Conservation (phyloP, 495 filamentous ascomycete genomes). For the Annulohypoxylon nitens region DNA sequence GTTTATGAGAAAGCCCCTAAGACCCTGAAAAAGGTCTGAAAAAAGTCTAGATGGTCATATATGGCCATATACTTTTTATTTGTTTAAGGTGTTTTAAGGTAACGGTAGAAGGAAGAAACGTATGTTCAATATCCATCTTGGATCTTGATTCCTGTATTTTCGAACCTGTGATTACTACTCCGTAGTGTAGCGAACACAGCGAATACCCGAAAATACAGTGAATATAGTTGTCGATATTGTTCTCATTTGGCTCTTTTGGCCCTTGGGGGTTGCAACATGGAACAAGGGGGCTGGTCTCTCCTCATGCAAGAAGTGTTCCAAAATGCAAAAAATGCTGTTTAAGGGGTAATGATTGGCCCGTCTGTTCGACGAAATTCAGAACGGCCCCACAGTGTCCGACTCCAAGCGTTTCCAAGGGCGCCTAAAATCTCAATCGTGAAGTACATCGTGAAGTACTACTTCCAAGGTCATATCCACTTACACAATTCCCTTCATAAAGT, state of each 20-base stretch:
- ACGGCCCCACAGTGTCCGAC: conserved; percentile 52
- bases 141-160: not conserved
- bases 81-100: not conserved
- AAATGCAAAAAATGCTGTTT: conserved; percentile 36
- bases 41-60: conserved; percentile 4
- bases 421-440: conserved; percentile 50
- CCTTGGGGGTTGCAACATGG: conserved; percentile 51
- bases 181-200: conserved; percentile 13
- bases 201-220: conserved; percentile 11
- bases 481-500: conserved; percentile 6
- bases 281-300: conserved; percentile 51
- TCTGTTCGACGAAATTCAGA: conserved; percentile 31
- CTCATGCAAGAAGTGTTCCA: conserved; percentile 62
- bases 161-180: conserved; percentile 34
- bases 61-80: conserved; percentile 16
- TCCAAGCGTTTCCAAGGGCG: conserved; percentile 60
- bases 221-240: conserved; percentile 24
- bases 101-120: conserved; percentile 13
- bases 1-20: not conserved
- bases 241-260: conserved; percentile 10
- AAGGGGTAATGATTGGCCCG: conserved; percentile 55
- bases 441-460: conserved; percentile 21
- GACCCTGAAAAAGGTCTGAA: not conserved
- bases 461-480: not conserved
- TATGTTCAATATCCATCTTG: conserved; percentile 13